Base-by-base conservation (phyloP, 306 rosid genomes). In the Betula pendula region DNA sequence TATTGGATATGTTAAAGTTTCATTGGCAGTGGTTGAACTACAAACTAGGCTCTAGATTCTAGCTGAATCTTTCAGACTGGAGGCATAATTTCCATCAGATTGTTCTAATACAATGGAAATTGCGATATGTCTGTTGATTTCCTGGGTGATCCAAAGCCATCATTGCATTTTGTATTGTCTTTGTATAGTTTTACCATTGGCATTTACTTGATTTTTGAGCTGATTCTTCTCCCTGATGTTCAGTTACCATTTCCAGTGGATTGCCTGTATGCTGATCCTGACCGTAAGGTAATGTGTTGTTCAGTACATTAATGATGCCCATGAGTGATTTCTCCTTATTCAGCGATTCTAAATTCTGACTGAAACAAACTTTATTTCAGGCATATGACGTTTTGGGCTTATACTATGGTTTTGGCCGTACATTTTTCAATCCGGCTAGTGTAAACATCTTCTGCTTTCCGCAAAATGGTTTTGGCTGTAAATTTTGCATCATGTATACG, bases 201-300 rank as follows among this genome's bases (percentile, higher is more conserved):
- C 69, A 22, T 75, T 49, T 79, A 38, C 72, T 35, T 80, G 70
- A 33, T 74, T 24, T 13, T 38, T 71, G 65, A 17, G 73, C 59
- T 79, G 70, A 75, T 65, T 62, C 11, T 67, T 81, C 60, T 66
- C n/a, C 45, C 14, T 51, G 24, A 22, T 79, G 70, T 81, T 27
- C 88, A 94, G 98, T 79, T 94, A 79, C 98, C 98, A 73, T 94
- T 94, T 83, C 98, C 97, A 77, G 67, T 83, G 90, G 98, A 92
- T 75, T 84, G 79, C 85, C 96, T 94, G 33, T 94, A 92, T 85
- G 97, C 95, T 13, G 97, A 94, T 83, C 88, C 89, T 55, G 93
- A 89, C 51, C 80, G 90, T 56, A 84, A 86, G 97, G 97, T 92
- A 88, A 44, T 35, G 12, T 66, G 35, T 14, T 29, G 72, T 35